These are phyloP conservation scores for Babesia divergens DNA, from an alignment of 169 alveolate species.

Conservation along the genomic window DNA sequence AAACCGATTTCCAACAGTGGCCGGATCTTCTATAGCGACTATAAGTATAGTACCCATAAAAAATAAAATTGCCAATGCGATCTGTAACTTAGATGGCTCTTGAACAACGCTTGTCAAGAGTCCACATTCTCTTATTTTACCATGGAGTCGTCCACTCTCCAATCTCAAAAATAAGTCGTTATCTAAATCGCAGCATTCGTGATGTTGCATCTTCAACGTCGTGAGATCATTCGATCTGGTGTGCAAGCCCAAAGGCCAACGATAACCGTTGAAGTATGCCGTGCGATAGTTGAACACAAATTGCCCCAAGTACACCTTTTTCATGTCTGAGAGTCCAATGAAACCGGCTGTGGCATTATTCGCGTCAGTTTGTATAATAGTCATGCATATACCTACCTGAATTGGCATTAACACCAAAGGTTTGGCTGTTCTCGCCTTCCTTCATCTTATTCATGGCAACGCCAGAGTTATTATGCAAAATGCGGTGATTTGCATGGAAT, in stretches of 20 bases:
- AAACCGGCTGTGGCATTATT: neutral
- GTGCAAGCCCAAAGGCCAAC: neutral
- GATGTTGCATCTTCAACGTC: neutral
- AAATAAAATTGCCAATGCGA: neutral
- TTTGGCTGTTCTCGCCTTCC: no score
- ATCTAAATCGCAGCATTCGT: neutral
- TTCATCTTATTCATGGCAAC: no score
- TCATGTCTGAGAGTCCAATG: neutral
- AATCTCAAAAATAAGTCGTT: neutral
- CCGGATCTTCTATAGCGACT: slow-evolving; percentile 6
- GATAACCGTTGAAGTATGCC: slow-evolving; percentile 31
- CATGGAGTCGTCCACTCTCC: neutral
- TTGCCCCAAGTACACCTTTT: slow-evolving; percentile 53
- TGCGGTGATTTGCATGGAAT: slow-evolving; percentile 24
- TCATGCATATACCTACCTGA: neutral
- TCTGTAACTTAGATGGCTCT: neutral
- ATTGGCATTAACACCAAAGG: no score
- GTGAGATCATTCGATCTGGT: neutral
- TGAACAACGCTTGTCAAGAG: neutral
- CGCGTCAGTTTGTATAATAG: neutral
- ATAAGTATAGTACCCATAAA: neutral
- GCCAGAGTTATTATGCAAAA: neutral
- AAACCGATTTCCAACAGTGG: neutral
- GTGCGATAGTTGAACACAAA: slow-evolving; percentile 58
- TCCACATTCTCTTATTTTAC: slow-evolving; percentile 27